Evolutionary conservation across 768 basidiomycete species (phyloP).

Genomic region (Saitozyma podzolica): DNA sequence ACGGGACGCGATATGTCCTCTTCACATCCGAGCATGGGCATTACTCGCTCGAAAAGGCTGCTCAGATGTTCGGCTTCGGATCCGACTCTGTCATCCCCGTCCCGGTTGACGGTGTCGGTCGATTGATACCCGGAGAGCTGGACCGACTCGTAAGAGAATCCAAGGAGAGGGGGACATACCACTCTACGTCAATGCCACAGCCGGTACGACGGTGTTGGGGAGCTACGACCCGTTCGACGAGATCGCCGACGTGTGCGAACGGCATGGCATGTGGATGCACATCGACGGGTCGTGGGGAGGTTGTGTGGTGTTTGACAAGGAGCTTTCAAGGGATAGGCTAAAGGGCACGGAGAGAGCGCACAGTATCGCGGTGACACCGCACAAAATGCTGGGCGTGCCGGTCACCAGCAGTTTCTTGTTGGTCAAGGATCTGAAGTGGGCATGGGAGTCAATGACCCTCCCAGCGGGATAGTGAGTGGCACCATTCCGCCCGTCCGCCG

Average conservation of each 20-base stretch:
- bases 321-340: constrained; percentile 10
- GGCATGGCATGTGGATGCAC: constrained; percentile 29
- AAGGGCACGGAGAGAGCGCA: constrained; percentile 25
- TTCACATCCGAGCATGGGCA: constrained; percentile 34
- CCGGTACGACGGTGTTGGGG: constrained; percentile 35
- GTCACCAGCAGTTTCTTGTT: constrained; percentile 33
- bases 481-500: neutral
- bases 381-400: constrained; percentile 38
- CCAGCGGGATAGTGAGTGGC: constrained; percentile 36
- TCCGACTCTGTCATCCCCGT: constrained; percentile 18
- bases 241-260: constrained; percentile 23
- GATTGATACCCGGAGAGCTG: constrained; percentile 22
- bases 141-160: constrained; percentile 13
- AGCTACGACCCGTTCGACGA: constrained; percentile 27
- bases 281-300: constrained; percentile 41
- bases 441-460: constrained; percentile 26
- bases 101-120: constrained; percentile 17
- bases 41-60: constrained; percentile 31
- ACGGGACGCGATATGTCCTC: constrained; percentile 14
- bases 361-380: constrained; percentile 28
- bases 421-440: constrained; percentile 23
- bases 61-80: constrained; percentile 34
- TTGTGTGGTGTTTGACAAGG: constrained; percentile 22
- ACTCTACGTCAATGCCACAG: constrained; percentile 39
- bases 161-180: constrained; percentile 18